phyloP scores from a whole-genome alignment of 306 rosid genomes.

The Inga laurina region DNA sequence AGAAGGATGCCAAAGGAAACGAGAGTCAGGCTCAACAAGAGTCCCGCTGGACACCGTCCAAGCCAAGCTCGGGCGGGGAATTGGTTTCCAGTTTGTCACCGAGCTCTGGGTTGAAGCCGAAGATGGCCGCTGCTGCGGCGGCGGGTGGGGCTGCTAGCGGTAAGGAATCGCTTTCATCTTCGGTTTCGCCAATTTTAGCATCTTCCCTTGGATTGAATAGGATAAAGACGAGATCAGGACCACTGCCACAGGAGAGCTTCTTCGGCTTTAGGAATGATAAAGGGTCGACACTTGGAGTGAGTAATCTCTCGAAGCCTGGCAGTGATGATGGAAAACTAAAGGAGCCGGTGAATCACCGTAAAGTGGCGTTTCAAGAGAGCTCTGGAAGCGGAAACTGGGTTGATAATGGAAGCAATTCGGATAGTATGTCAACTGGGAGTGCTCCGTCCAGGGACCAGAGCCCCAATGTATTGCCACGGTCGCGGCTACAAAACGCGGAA shows the following conservation, averaged over 20 bases:
- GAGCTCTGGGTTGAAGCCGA: slow-evolving; percentile 36
- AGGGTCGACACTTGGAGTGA: slow-evolving; percentile 55
- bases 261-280: slow-evolving; percentile 77
- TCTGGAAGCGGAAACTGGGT: slow-evolving; percentile 40
- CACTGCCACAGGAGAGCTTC: slow-evolving; percentile 97
- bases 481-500: slow-evolving; percentile 70
- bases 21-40: slow-evolving; percentile 38
- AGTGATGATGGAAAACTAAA: slow-evolving; percentile 53
- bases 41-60: slow-evolving; percentile 34
- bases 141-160: slow-evolving; percentile 26
- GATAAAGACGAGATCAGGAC: slow-evolving; percentile 98
- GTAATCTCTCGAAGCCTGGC: slow-evolving; percentile 65
- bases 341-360: slow-evolving; percentile 44
- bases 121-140: slow-evolving; percentile 36
- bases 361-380: slow-evolving; percentile 56
- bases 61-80: slow-evolving; percentile 12
- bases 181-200: slow-evolving; percentile 93
- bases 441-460: slow-evolving; percentile 64
- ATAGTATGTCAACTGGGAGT: slow-evolving; percentile 59
- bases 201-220: slow-evolving; percentile 86
- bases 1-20: slow-evolving; percentile 61
- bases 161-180: slow-evolving; percentile 45
- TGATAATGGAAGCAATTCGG: slow-evolving; percentile 62
- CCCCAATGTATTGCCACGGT: slow-evolving; percentile 56
- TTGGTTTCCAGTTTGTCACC: slow-evolving; percentile 22